These are phyloP conservation scores for Guadua angustifolia DNA, from an alignment of 176 grass and related monocot genomes.

Conservation along the genomic window DNA sequence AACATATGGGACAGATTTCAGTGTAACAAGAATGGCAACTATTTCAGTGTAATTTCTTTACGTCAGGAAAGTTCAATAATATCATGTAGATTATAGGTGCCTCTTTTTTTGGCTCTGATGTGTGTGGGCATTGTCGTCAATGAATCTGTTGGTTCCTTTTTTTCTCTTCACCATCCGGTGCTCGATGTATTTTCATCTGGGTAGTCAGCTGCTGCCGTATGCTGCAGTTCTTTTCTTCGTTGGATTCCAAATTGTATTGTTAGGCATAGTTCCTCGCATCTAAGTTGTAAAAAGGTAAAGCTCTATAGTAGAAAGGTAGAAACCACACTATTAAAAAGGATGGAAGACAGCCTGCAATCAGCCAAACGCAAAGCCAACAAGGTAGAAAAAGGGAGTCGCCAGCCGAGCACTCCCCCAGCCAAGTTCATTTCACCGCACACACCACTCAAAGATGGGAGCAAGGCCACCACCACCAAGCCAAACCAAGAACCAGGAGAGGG, in stretches of 20 bases:
- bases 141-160: conserved; percentile 1
- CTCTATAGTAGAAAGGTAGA: too few species aligned
- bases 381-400: too few species aligned
- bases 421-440: too few species aligned
- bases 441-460: too few species aligned
- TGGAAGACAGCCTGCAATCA: too few species aligned
- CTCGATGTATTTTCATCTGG: neutral
- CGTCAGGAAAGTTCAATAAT: conserved; percentile 10
- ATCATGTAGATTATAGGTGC: neutral
- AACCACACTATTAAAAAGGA: too few species aligned
- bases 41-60: neutral
- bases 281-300: neutral
- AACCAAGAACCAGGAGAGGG: too few species aligned
- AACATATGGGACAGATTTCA: conserved; percentile 17
- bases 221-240: neutral
- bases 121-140: neutral
- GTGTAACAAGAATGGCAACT: neutral
- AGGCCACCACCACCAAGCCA: too few species aligned
- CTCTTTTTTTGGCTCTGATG: conserved; percentile 15
- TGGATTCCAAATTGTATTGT: neutral
- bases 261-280: neutral
- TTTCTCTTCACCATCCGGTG: neutral
- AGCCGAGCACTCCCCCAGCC: too few species aligned
- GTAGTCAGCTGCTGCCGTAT: neutral
- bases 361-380: too few species aligned